Conservation (phyloP, 2,329 filamentous ascomycete genomes). For the Arthrobotrys musiformis region DNA sequence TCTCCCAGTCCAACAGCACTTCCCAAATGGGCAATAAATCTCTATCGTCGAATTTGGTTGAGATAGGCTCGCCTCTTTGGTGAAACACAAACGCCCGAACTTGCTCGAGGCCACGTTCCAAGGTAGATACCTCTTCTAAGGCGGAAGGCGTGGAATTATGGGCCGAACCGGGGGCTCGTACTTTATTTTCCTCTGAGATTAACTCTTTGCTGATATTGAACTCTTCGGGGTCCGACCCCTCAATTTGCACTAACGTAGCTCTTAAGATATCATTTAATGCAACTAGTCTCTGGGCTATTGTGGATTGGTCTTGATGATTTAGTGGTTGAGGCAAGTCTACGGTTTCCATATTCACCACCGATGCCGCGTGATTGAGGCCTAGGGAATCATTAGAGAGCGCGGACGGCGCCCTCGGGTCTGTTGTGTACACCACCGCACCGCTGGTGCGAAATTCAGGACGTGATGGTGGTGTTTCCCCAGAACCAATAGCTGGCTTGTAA, state of each 20-base stretch:
- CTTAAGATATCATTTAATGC: background rate
- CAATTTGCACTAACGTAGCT: background rate
- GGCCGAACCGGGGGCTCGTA: background rate
- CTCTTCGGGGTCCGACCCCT: background rate
- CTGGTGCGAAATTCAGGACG: background rate
- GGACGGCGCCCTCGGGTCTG: no score
- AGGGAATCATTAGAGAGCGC: background rate
- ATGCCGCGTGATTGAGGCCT: background rate
- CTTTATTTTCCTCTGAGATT: background rate
- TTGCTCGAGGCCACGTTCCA: background rate
- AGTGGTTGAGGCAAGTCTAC: background rate
- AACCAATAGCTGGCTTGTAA: constrained; percentile 75
- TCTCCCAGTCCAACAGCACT: background rate
- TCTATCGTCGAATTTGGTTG: background rate
- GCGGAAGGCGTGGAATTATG: background rate
- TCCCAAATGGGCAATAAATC: background rate
- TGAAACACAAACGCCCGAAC: background rate
- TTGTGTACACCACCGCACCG: background rate
- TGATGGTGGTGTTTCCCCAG: constrained; percentile 66
- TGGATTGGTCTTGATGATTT: background rate
- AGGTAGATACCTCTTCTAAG: background rate
- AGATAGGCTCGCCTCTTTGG: background rate
- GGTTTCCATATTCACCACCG: background rate
- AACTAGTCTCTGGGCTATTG: background rate
- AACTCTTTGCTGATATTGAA: background rate